Base-by-base conservation (phyloP, 805 yeast genomes). In the Cyberlindnera veronae region DNA sequence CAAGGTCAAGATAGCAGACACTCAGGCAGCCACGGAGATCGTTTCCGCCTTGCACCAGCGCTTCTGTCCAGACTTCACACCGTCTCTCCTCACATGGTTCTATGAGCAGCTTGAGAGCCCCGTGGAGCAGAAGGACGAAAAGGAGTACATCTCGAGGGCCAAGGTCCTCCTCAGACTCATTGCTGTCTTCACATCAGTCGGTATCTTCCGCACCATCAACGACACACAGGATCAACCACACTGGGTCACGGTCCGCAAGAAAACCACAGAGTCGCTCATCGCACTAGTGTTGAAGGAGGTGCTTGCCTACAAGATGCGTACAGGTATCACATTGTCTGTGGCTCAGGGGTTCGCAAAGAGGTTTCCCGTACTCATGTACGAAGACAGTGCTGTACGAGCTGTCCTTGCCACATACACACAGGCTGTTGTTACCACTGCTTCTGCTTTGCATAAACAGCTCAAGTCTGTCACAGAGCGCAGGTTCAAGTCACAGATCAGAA, bases 21-120 rank as follows among this genome's bases (percentile, higher is more conserved):
- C 84, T 2, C 45, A 51, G 13, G 79, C 91, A 0, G 79, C 81
- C 2, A 71, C 81, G 20, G 89, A 82, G 49, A 72, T 88, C 2
- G 69, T 81, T 0, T 76, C 87, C 29, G 81, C 79, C 0, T 62
- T 89, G 15, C 95, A 88, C 62, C 95, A 84, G 60, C 67, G 96
- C 40, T 88, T 89, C 55, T 54, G 66, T 3, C 38, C 47, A 0
- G 49, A 60, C 3, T 83, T 85, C 57, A 74, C 90, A 0, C 74
- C 77, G 1, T 54, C 46, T 10, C 54, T 79, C 24, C 60, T 74
- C 42, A 58, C 66, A 6, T 60, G 67, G 49, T 67, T 76, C 41
- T 60, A 71, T 3, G 58, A 63, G 17, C 64, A 64, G n/a, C 57
- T 77, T 18, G 56, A 64, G 6, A 62, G 55, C 29, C 72, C 69